Percentiles rank a stretch among this genome's conserved stretches.
phyloP scores from a whole-genome alignment of 139 green algal genomes.

The Dunaliella primolecta region DNA sequence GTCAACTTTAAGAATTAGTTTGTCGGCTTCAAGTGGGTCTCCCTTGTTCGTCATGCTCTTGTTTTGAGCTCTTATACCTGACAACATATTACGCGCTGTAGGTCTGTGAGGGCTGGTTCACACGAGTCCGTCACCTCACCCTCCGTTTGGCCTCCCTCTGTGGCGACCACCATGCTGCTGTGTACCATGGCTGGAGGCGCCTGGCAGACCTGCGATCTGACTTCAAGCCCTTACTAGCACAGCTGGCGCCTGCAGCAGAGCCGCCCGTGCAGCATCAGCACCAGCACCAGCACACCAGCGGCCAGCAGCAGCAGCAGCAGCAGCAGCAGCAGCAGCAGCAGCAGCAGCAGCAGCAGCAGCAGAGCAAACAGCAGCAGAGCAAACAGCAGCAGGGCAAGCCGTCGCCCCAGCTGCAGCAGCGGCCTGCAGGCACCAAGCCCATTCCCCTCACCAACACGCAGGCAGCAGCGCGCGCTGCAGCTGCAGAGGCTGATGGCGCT shows the following conservation, averaged over 20 bases:
- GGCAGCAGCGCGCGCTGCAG: constrained; percentile 4
- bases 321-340: background rate
- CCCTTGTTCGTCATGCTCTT: no score
- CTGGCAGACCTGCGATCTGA: constrained; percentile 11
- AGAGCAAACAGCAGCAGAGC: background rate
- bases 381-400: background rate
- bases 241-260: background rate
- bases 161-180: constrained; percentile 26
- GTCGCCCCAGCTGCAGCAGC: background rate
- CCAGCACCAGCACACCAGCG: background rate
- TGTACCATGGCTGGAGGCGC: constrained; percentile 26
- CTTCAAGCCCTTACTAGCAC: constrained; percentile 9
- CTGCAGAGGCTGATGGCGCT: background rate
- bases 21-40: no score
- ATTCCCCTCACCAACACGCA: background rate
- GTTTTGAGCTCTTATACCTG: no score
- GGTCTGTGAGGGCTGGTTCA: constrained; percentile 77
- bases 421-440: background rate
- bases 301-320: background rate
- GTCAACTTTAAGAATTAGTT: no score
- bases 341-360: background rate
- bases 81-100: no score
- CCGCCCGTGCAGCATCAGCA: background rate
- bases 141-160: constrained; percentile 33
- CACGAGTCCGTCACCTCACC: constrained; percentile 38